Evolutionary conservation across 2,329 filamentous ascomycete species (phyloP), one percentile per base, ranked within the genome.

Genomic region (Pseudocercospora fuligena): DNA sequence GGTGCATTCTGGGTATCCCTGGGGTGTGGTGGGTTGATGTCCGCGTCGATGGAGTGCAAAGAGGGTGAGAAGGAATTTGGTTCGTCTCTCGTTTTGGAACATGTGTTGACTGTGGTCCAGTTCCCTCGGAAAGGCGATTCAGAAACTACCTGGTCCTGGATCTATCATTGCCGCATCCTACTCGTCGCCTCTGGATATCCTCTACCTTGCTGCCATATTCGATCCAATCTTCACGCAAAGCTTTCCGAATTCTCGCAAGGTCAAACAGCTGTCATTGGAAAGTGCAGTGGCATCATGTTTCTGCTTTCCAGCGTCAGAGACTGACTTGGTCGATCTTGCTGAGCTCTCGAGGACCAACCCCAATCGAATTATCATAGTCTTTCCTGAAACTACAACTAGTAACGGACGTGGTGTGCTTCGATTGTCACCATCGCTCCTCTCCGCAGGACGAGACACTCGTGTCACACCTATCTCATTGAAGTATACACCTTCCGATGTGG

Each of bases 11-110:
- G 73, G 91, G 89, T 43, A 91, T 97, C 66, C 93, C 94, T 0
- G 94, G 95, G 29, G 92, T 99, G 65, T 98, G 94, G 93, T 98
- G 94, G 94, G 90, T 97, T 64, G 95, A 99, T 80, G 84, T 99
- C n/a, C 94, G 97, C 79, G 92, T 99, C 71, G 95, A 99, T 78
- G 94, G 94, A 66, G 95, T 99, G 62, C 94, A 92, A 81, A 92
- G 93, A 81, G 95, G 95, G 82, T 94, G 79, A 64, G 83, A 68
- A 36, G 8, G 16, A 67, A 49, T 58, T 66, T 49, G 64, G 12
- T 33, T 14, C 25, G 14, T 58, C 27, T 12, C 5, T 19, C 40
- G 23, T 47, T 1, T n/a, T 21, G 1, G 5, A 19, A 36, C 19
- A 21, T 8, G 16, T 60, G 33, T 69, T 71, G 54, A 70, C 61